A percentile compares a stretch with the other conserved stretches of the same genome.
Conservation (phyloP, 257 asterid genomes). For the Ajuga chamaepitys region DNA sequence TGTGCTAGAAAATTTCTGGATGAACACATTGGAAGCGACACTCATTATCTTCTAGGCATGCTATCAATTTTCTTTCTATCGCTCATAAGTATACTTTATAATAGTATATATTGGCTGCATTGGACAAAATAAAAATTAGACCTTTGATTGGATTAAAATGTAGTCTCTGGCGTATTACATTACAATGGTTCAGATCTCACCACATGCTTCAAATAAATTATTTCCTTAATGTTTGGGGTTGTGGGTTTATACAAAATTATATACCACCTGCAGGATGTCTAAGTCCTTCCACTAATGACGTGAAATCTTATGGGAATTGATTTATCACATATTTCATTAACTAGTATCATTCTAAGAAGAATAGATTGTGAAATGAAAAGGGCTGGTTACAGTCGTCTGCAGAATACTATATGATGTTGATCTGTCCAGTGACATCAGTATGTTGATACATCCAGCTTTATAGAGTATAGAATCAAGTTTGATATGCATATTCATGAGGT, state of each 20-base stretch:
- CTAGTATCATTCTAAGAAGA: slow-evolving; percentile 1
- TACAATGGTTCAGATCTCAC: background rate
- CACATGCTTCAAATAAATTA: slow-evolving; percentile 3
- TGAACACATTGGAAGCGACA: background rate
- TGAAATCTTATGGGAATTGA: background rate
- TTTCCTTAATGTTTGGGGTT: background rate
- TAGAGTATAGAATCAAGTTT: background rate
- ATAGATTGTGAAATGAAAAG: background rate
- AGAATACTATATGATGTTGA: background rate
- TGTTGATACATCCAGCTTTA: slow-evolving; percentile 1
- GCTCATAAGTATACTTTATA: background rate
- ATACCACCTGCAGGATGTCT: background rate
- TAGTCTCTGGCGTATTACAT: background rate
- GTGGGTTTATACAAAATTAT: background rate
- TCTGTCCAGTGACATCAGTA: background rate
- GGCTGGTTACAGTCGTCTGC: background rate
- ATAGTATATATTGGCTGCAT: background rate
- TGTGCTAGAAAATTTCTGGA: slow-evolving; percentile 8
- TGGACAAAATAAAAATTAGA: background rate
- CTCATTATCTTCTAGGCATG: slow-evolving; percentile 3
- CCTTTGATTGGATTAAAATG: background rate
- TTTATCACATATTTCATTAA: background rate
- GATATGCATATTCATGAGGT: background rate
- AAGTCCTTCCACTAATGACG: background rate
- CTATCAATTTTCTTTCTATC: background rate